Base-by-base conservation (phyloP, 2,329 filamentous ascomycete species). In the Colletotrichum sp. region DNA sequence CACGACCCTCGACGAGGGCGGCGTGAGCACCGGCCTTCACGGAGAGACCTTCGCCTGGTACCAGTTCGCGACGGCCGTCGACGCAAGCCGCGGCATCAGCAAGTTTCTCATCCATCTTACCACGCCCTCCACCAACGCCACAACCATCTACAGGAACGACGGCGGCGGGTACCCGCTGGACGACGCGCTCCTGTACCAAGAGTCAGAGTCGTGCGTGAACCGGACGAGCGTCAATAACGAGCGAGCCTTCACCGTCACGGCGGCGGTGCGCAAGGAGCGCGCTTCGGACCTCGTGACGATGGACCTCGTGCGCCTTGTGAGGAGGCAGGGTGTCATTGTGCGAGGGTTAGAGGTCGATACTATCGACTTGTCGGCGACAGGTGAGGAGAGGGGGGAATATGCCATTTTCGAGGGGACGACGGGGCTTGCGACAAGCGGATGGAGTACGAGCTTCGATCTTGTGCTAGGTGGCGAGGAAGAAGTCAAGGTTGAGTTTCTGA, bases 71-170 rank as follows among this genome's bases (percentile, higher is more conserved):
- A 78, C 79, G 6, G 48, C 75, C 7, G 52, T 85, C 15, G 72
- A 80, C 36, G 74, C 71, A 38, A 71, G 67, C n/a, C 77, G 75
- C 0, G 82, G 82, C 5, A 81, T 84, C 75, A 80, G 79, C 76
- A 81, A 79, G 61, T 84, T 85, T 71, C 70, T 79, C 73, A 79
- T 85, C 13, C 77, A 82, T 48, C 48, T 82, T 38, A 78, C 73
- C 12, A 79, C 77, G 7, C 75, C 78, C 21, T 80, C 80, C 1
- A 81, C 73, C 10, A 81, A 80, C 21, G 77, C 76, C 9, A 79
- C 73, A 5, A 80, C 72, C 3, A 76, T 78, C 6, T 79, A 77
- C 16, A 78, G 78, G 28, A 82, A 84, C 70, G 77, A 76, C n/a
- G 80, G 80, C 18, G 55, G 71, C 24, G 80, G 81, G 0, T 84